Evolutionary conservation across 371 early-diverging fungal genomes (phyloP).

Genomic region (Cladochytrium tenue): DNA sequence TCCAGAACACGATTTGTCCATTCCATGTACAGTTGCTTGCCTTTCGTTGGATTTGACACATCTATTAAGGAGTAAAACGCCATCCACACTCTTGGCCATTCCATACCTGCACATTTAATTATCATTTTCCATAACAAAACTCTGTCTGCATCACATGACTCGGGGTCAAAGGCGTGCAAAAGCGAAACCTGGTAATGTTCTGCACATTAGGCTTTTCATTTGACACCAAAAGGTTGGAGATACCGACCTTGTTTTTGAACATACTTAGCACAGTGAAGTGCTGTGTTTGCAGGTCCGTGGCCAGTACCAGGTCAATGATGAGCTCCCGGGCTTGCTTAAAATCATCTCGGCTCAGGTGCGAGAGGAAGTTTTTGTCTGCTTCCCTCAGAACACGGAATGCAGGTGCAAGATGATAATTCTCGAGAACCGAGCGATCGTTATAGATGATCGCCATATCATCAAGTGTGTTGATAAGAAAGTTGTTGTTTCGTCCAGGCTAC

Average conservation of each 20-base stretch:
- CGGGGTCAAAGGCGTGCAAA: constrained; percentile 36
- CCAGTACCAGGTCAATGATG: constrained; percentile 55
- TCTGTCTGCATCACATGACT: constrained; percentile 44
- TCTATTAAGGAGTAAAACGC: constrained; percentile 24
- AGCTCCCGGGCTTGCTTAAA: constrained; percentile 40
- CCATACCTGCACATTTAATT: constrained; percentile 42
- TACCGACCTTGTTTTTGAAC: constrained; percentile 49
- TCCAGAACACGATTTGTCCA: constrained; percentile 46
- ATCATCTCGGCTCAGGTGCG: constrained; percentile 32
- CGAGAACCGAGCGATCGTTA: constrained; percentile 59
- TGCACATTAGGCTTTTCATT: background rate
- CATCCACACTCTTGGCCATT: too few relatives aligned
- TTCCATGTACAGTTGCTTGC: constrained; percentile 37
- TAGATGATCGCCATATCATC: constrained; percentile 52
- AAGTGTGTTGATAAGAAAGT: constrained; percentile 40
- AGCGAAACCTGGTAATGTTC: constrained; percentile 18
- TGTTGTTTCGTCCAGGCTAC: constrained; percentile 50
- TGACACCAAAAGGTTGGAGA: background rate
- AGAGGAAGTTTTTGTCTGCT: constrained; percentile 51
- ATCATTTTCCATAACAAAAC: constrained; percentile 46
- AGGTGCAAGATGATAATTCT: constrained; percentile 53
- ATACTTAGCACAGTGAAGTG: constrained; percentile 47
- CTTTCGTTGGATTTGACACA: constrained; percentile 55
- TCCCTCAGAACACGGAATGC: constrained; percentile 39
- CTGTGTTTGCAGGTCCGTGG: constrained; percentile 50